Evolutionary conservation across 1,139 yeast genomes (phyloP).

Genomic region (Debaryomycetaceae sp.): DNA sequence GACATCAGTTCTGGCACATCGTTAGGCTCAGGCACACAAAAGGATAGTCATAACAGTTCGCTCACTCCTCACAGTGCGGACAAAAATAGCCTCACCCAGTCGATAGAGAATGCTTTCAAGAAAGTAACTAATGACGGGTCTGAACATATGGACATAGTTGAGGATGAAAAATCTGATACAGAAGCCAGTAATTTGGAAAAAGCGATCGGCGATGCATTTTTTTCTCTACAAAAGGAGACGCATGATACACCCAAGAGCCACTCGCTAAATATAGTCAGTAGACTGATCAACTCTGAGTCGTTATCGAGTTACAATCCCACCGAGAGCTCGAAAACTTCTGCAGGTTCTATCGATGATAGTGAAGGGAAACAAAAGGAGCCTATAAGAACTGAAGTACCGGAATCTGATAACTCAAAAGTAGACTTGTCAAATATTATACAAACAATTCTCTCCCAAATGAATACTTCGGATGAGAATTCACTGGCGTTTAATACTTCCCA

Average conservation of each 20-base stretch:
- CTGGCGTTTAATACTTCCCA: slow-evolving; percentile 7
- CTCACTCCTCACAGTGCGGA: slow-evolving; percentile 3
- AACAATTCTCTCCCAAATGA: slow-evolving; percentile 18
- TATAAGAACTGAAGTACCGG: neutral
- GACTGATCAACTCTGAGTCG: neutral
- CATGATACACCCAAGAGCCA: neutral
- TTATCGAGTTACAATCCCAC: neutral
- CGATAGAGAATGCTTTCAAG: slow-evolving; percentile 25
- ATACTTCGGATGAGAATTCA: slow-evolving; percentile 7
- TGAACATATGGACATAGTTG: neutral
- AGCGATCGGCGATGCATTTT: slow-evolving; percentile 31
- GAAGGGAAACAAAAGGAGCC: neutral
- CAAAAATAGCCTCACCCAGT: slow-evolving; percentile 19
- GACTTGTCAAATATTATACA: slow-evolving; percentile 22
- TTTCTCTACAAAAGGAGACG: slow-evolving; percentile 6
- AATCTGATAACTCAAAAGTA: slow-evolving; percentile 6
- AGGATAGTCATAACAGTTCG: neutral
- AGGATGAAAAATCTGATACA: slow-evolving; percentile 10
- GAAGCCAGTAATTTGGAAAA: slow-evolving; percentile 22
- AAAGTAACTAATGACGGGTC: neutral
- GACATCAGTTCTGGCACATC: neutral
- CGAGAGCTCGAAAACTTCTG: neutral
- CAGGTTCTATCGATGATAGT: neutral
- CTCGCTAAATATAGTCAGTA: neutral
- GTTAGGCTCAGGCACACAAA: neutral